phyloP scores from a whole-genome alignment of 805 yeast genomes.

The Metschnikowia picachoensis region DNA sequence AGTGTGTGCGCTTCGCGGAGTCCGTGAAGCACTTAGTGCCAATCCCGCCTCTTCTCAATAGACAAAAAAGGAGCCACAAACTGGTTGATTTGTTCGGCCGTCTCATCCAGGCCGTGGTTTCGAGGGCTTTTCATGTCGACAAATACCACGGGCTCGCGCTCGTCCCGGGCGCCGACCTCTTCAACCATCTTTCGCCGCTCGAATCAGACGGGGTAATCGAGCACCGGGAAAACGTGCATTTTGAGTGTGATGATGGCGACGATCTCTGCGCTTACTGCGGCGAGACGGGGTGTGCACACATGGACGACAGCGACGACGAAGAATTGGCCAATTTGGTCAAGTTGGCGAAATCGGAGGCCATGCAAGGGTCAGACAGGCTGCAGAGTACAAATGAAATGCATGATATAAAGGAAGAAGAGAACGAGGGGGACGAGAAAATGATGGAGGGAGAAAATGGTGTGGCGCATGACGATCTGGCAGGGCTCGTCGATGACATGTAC shows the following conservation, averaged over 20 bases:
- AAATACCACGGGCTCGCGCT: conserved; percentile 66
- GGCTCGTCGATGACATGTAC: too few relatives aligned
- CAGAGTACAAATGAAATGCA: conserved; percentile 1
- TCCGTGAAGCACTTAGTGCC: conserved; percentile 23
- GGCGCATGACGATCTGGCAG: too few relatives aligned
- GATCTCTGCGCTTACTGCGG: conserved; percentile 18
- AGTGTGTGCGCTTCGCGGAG: conserved; percentile 41
- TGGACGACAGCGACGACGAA: conserved; percentile 12
- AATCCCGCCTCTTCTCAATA: conserved; percentile 36
- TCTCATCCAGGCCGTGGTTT: conserved; percentile 57
- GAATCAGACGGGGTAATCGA: conserved; percentile 11
- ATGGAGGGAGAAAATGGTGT: neutral
- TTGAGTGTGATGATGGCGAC: conserved; percentile 22
- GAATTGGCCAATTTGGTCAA: conserved; percentile 14
- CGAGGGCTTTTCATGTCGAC: conserved; percentile 82
- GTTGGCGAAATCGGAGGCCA: too few relatives aligned
- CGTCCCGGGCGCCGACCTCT: conserved; percentile 89
- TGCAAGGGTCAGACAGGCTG: too few relatives aligned
- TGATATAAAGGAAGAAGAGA: conserved; percentile 1
- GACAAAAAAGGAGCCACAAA: conserved; percentile 7
- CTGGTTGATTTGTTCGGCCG: conserved; percentile 50
- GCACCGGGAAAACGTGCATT: conserved; percentile 47
- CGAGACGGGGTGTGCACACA: conserved; percentile 17
- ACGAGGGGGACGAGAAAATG: conserved; percentile 2
- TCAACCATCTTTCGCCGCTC: conserved; percentile 60